A percentile compares a stretch with the other conserved stretches of the same genome.
Conservation (phyloP, 495 filamentous ascomycete genomes). For the Hypoxylon cercidicola region DNA sequence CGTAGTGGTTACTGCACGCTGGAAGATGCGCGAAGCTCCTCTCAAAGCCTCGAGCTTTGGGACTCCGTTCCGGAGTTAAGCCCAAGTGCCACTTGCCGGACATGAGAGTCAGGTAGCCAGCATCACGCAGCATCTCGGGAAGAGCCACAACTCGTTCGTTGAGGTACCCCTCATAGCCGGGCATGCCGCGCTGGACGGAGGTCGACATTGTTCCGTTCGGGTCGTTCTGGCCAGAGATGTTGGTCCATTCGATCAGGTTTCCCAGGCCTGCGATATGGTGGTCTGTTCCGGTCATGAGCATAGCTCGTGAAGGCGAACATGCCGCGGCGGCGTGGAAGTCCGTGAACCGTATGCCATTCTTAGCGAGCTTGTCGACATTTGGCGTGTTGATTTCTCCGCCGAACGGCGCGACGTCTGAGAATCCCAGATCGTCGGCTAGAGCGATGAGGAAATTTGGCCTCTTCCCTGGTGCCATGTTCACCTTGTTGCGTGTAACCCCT, state of each 20-base stretch:
- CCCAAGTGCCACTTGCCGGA: constrained; percentile 70
- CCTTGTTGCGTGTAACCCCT: not conserved
- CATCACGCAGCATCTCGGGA: constrained; percentile 69
- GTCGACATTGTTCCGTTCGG: constrained; percentile 51
- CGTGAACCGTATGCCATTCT: constrained; percentile 66
- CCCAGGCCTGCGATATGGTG: constrained; percentile 63
- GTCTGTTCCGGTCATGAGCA: constrained; percentile 68
- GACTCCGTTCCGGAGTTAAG: constrained; percentile 52
- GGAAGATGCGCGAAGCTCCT: constrained; percentile 56
- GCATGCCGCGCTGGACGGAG: constrained; percentile 58
- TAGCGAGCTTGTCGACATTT: constrained; percentile 66
- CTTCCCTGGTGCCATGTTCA: constrained; percentile 38
- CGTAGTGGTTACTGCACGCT: constrained; percentile 68
- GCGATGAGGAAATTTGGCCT: constrained; percentile 70
- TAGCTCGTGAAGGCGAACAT: constrained; percentile 71
- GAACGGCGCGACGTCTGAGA: constrained; percentile 69
- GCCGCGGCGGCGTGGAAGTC: constrained; percentile 72
- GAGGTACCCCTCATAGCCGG: constrained; percentile 73
- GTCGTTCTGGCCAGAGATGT: constrained; percentile 46
- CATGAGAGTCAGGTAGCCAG: constrained; percentile 71
- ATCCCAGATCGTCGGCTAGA: constrained; percentile 71
- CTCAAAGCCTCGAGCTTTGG: constrained; percentile 57
- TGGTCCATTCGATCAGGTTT: constrained; percentile 55
- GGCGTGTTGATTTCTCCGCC: constrained; percentile 72
- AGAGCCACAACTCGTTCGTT: constrained; percentile 70